These are phyloP conservation scores for Lodderomyces parapsilosis DNA, from an alignment of 1,139 yeast species.

Conservation along the genomic window DNA sequence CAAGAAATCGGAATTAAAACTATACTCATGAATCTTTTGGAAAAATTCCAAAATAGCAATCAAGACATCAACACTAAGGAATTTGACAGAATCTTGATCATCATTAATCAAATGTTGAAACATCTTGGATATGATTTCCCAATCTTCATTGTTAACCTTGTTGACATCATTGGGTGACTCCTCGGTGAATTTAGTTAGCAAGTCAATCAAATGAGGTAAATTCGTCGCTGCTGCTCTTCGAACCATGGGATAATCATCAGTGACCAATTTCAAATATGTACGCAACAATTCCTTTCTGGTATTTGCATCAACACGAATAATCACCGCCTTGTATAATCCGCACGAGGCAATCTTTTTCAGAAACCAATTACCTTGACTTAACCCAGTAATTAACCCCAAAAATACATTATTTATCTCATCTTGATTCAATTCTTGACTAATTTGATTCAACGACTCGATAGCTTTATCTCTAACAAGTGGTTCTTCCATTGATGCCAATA, in stretches of 20 bases:
- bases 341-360: conserved; percentile 90
- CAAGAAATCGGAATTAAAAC: conserved; percentile 62
- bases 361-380: conserved; percentile 93
- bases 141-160: conserved; percentile 48
- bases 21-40: conserved; percentile 52
- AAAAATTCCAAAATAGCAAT: conserved; percentile 69
- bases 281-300: conserved; percentile 62
- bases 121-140: conserved; percentile 79
- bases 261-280: conserved; percentile 66
- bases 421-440: conserved; percentile 63
- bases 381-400: conserved; percentile 71
- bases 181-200: conserved; percentile 43
- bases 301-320: conserved; percentile 57
- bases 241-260: conserved; percentile 98
- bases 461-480: conserved; percentile 98
- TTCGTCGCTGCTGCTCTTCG: conserved; percentile 90
- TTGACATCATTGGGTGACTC: conserved; percentile 20
- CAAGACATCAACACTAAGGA: conserved; percentile 82
- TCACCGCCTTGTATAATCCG: conserved; percentile 76
- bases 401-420: conserved; percentile 68
- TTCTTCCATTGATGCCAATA: conserved; percentile 91
- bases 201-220: conserved; percentile 69
- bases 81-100: conserved; percentile 93
- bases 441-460: conserved; percentile 74
- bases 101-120: conserved; percentile 78